Percentiles rank a stretch among this genome's conserved stretches.
Conservation (phyloP, 192 early-diverging fungal species). For the Chytriomyces confervae region DNA sequence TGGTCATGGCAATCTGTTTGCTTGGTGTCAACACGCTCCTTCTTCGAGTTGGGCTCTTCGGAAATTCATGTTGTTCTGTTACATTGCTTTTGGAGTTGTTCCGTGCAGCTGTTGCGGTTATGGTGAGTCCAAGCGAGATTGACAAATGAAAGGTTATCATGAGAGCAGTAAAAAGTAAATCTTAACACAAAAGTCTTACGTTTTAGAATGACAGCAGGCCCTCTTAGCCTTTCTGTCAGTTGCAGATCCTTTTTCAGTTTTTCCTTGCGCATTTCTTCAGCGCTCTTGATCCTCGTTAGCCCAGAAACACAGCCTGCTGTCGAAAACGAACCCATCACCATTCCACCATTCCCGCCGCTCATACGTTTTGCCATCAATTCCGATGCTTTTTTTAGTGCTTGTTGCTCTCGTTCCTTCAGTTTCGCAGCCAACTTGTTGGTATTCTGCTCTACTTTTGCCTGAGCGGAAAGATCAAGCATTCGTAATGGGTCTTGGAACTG, state of each 20-base stretch:
- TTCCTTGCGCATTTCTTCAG: background rate
- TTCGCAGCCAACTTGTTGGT: background rate
- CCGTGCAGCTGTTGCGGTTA: background rate
- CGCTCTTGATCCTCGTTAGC: background rate
- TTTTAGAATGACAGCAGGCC: slow-evolving; percentile 13
- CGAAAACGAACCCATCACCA: background rate
- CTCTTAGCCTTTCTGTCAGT: slow-evolving; percentile 19
- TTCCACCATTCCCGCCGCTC: slow-evolving; percentile 10
- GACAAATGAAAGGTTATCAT: background rate
- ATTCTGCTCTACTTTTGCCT: background rate
- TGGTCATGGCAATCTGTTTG: background rate
- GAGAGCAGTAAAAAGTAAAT: background rate
- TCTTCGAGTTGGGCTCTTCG: background rate
- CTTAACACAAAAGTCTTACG: slow-evolving; percentile 8
- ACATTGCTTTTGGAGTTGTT: background rate
- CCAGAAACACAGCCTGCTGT: background rate
- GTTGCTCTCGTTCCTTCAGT: slow-evolving; percentile 7
- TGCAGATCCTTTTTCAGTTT: slow-evolving; percentile 28
- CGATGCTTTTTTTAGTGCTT: slow-evolving; percentile 8
- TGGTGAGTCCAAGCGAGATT: background rate
- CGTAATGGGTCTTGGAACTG: background rate
- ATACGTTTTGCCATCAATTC: slow-evolving; percentile 28
- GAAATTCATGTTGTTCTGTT: background rate
- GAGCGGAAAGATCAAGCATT: background rate
- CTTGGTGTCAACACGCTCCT: too few relatives aligned